Evolutionary conservation across 352 stramenopile species (phyloP), one percentile per base, ranked within the genome.

Genomic region (Pythium phragmiticola): DNA sequence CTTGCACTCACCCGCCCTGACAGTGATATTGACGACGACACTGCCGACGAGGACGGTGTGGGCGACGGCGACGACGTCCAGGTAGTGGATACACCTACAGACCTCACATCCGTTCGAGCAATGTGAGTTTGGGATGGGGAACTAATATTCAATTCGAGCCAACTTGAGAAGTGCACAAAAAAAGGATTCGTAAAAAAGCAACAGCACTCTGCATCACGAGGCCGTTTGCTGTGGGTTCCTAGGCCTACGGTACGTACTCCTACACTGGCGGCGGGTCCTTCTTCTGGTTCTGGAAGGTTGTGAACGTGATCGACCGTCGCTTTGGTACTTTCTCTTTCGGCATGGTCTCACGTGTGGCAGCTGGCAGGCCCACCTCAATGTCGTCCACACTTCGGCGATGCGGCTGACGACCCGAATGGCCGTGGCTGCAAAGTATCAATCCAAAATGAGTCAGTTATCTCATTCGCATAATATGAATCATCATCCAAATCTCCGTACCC

Each of bases 291-390:
- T 79, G 66, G 54, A 89, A 90, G 16, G 63, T 77, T 13, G 78
- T 88, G 68, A 92, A 92, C 33, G 82, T 92, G 57, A 91, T 93
- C 9, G 84, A 93, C 21, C 80, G 78, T 26, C 80, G 78, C 57
- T 93, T 93, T 8, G 72, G 57, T 7, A 85, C 49, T 4, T 76
- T 68, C 14, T 87, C 76, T 16, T 68, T 68, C 28, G 76, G 71
- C 48, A 81, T 82, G 17, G 71, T 80, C 43, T 84, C 68, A 14
- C 74, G 77, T 12, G 72, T 77, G 2, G 80, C 73, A 19, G 80
- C 57, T 3, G 81, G 82, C 58, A 92, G 61, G 4, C 82, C 84
- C 28, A 93, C 75, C 45, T 93, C 84, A 63, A 94, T 88, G 48
- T 94, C 84, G 51, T 94, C 84, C 16, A 92, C 72, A 41, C 76